Evolutionary conservation across 2,329 filamentous ascomycete genomes (phyloP).

Genomic region (Talaromyces sp.): DNA sequence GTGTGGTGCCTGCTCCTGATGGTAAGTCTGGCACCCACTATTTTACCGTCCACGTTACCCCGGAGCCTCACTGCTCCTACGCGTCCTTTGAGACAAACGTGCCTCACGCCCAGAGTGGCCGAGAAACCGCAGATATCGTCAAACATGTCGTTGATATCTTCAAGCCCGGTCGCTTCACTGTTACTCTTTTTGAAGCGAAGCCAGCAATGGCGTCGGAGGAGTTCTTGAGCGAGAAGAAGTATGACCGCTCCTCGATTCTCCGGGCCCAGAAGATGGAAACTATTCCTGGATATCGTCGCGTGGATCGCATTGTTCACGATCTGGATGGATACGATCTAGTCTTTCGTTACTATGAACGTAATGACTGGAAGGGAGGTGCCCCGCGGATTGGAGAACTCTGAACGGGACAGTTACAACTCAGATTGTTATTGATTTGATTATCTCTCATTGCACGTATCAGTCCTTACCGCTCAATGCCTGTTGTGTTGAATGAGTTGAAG

Average conservation of each 20-base stretch:
- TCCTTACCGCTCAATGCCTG: conserved; percentile 6
- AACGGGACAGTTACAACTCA: not conserved
- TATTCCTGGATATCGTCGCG: conserved; percentile 77
- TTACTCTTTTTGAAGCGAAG: conserved; percentile 94
- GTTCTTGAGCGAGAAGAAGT: conserved; percentile 37
- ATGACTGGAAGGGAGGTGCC: conserved; percentile 68
- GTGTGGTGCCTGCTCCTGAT: conserved; percentile 75
- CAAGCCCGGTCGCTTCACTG: conserved; percentile 93
- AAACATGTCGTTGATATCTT: conserved; percentile 94
- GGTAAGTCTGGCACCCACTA: conserved; percentile 66
- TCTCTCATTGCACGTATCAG: conserved; percentile 4
- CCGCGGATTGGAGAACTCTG: conserved; percentile 55
- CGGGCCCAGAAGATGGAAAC: conserved; percentile 60
- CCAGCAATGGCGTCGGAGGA: conserved; percentile 40
- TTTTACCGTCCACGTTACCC: conserved; percentile 97
- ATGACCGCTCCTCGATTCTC: conserved; percentile 39
- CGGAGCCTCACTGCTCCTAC: conserved; percentile 94
- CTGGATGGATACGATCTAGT: conserved; percentile 96
- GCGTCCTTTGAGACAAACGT: conserved; percentile 99
- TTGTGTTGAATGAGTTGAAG: not conserved
- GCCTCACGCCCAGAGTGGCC: conserved; percentile 77
- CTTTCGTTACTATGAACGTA: conserved; percentile 91
- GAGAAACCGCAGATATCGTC: conserved; percentile 83
- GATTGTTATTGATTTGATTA: not conserved
- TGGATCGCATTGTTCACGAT: conserved; percentile 95